Conservation (phyloP, 768 basidiomycete genomes). For the Panellus pusillus region DNA sequence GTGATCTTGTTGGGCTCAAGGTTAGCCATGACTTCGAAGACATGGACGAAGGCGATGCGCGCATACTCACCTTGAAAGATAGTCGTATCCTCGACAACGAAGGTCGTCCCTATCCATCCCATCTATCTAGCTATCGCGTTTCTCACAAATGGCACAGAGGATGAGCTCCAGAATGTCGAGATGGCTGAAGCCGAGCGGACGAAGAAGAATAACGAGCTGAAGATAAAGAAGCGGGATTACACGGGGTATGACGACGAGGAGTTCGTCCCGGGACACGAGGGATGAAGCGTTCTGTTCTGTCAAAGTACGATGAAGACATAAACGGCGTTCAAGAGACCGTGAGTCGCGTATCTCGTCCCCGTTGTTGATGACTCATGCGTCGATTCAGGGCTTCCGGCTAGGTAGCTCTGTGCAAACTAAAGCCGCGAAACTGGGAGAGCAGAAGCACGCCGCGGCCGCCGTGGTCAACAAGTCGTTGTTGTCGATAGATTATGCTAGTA, state of each 20-base stretch:
- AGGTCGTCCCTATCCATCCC: conserved; percentile 46
- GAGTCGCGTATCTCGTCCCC: conserved; percentile 22
- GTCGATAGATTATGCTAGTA: conserved; percentile 90
- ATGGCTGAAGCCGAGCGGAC: conserved; percentile 86
- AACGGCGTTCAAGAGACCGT: conserved; percentile 74
- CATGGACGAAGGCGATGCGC: conserved; percentile 91
- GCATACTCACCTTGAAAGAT: conserved; percentile 96
- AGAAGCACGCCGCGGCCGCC: conserved; percentile 53
- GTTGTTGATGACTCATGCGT: conserved; percentile 8
- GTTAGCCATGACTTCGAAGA: conserved; percentile 93
- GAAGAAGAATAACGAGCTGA: conserved; percentile 77
- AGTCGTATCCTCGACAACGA: conserved; percentile 93
- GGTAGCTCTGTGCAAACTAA: conserved; percentile 56
- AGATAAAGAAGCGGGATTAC: conserved; percentile 87
- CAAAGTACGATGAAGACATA: conserved; percentile 93
- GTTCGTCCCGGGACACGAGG: conserved; percentile 70
- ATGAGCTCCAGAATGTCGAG: conserved; percentile 95
- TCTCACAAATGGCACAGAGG: conserved; percentile 57
- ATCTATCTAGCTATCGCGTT: background rate
- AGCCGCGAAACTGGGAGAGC: conserved; percentile 42
- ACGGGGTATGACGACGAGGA: conserved; percentile 98
- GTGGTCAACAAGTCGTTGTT: conserved; percentile 79
- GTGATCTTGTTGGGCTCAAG: conserved; percentile 91
- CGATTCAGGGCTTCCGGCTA: conserved; percentile 77
- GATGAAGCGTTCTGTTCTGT: conserved; percentile 78